These are phyloP conservation scores for Aspergillus avenaceus DNA, from an alignment of 495 filamentous ascomycete species.

Conservation along the genomic window DNA sequence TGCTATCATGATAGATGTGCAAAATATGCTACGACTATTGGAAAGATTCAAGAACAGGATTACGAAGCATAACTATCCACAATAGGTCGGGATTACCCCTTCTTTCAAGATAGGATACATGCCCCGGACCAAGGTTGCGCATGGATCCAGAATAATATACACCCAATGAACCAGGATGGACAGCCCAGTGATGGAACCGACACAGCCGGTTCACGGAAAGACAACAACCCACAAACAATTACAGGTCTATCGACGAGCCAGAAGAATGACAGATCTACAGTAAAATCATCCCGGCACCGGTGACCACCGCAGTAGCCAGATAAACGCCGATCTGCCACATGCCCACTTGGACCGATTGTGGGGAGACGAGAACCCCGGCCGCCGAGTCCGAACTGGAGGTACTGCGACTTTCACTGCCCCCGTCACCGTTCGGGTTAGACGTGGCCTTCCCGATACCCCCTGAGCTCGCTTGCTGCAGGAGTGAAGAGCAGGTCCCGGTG, in stretches of 20 bases:
- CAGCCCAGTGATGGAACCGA: background rate
- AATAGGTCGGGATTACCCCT: too few species aligned
- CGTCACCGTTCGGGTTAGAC: constrained; percentile 41
- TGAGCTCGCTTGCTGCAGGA: constrained; percentile 55
- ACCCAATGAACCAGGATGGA: background rate
- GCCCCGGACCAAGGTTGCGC: too few species aligned
- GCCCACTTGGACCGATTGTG: constrained; percentile 31
- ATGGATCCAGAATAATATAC: background rate
- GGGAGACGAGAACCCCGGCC: constrained; percentile 39
- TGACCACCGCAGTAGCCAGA: background rate
- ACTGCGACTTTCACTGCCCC: constrained; percentile 11
- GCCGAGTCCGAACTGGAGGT: constrained; percentile 33
- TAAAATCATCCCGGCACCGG: background rate
- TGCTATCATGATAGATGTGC: too few species aligned
- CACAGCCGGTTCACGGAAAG: too few species aligned
- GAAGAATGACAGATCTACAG: background rate
- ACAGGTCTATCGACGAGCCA: too few species aligned
- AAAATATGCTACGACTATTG: too few species aligned
- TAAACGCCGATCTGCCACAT: background rate
- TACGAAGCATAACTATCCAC: too few species aligned
- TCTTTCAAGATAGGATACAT: too few species aligned
- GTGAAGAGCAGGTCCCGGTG: constrained; percentile 46
- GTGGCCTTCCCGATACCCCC: constrained; percentile 61
- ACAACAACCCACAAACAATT: too few species aligned
- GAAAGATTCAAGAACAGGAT: too few species aligned